Evolutionary conservation across 805 yeast species (phyloP).

Genomic region (Brettanomyces sp.): DNA sequence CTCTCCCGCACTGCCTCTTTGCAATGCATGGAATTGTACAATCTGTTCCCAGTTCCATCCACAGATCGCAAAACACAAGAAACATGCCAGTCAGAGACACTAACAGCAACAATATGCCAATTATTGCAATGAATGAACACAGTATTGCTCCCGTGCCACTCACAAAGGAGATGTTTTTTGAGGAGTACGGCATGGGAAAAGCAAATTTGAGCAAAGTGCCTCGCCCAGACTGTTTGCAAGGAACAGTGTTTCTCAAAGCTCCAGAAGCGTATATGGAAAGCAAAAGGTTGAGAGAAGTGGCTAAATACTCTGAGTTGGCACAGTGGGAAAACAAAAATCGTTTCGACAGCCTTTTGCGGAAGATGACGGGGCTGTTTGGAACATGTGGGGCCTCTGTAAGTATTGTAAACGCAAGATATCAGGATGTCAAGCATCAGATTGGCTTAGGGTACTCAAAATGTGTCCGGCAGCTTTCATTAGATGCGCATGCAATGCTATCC

Average conservation of each 20-base stretch:
- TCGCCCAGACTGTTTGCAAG: slow-evolving; percentile 45
- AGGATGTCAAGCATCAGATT: slow-evolving; percentile 39
- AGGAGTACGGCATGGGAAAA: slow-evolving; percentile 45
- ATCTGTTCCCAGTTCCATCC: not conserved
- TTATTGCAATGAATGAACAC: slow-evolving; percentile 7
- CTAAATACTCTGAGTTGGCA: slow-evolving; percentile 26
- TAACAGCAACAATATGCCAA: slow-evolving; percentile 3
- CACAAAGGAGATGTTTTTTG: slow-evolving; percentile 46
- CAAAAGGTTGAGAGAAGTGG: slow-evolving; percentile 34
- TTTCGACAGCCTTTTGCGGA: slow-evolving; percentile 30
- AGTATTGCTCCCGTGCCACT: slow-evolving; percentile 24
- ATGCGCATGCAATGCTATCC: slow-evolving; percentile 61
- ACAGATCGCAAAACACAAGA: not conserved
- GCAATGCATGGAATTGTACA: slow-evolving; percentile 1
- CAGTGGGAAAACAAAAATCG: slow-evolving; percentile 40
- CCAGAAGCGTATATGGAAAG: slow-evolving; percentile 50
- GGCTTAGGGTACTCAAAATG: slow-evolving; percentile 40
- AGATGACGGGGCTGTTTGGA: slow-evolving; percentile 32
- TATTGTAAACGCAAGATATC: slow-evolving; percentile 39
- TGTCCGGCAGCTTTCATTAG: slow-evolving; percentile 50
- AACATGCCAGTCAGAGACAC: not conserved
- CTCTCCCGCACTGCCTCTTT: not conserved
- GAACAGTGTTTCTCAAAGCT: slow-evolving; percentile 42
- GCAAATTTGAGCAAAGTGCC: slow-evolving; percentile 47
- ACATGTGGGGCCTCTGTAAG: slow-evolving; percentile 52